These are phyloP conservation scores for Calvatia gigantea DNA, from an alignment of 768 basidiomycete genomes.

Conservation along the genomic window DNA sequence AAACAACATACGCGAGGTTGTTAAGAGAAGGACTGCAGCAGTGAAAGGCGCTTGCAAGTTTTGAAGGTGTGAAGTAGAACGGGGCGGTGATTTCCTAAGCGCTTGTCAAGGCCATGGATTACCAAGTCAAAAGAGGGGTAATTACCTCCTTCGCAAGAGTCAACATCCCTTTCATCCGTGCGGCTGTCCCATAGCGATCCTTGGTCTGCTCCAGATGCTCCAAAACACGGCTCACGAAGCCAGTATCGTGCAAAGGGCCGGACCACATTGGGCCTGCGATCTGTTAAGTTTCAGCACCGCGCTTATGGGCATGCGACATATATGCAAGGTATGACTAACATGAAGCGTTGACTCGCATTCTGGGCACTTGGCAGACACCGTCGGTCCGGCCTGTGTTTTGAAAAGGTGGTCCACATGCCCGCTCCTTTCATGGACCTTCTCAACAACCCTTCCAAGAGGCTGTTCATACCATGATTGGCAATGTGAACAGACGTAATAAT, in stretches of 20 bases:
- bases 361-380: slow-evolving; percentile 64
- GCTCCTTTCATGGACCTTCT: slow-evolving; percentile 51
- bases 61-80: slow-evolving; percentile 88
- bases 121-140: slow-evolving; percentile 3
- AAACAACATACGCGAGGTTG: slow-evolving; percentile 55
- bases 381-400: slow-evolving; percentile 71
- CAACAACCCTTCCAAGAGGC: slow-evolving; percentile 72
- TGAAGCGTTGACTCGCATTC: slow-evolving; percentile 80
- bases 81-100: slow-evolving; percentile 68
- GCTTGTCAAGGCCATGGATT: neutral
- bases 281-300: slow-evolving; percentile 32
- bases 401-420: slow-evolving; percentile 61
- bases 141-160: slow-evolving; percentile 82
- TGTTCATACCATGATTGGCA: slow-evolving; percentile 86
- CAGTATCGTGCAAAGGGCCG: slow-evolving; percentile 74
- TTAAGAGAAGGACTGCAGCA: slow-evolving; percentile 72
- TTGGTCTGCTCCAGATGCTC: slow-evolving; percentile 63
- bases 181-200: slow-evolving; percentile 69
- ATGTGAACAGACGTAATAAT: slow-evolving; percentile 77
- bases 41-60: slow-evolving; percentile 79
- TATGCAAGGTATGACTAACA: slow-evolving; percentile 39
- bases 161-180: slow-evolving; percentile 95
- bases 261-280: slow-evolving; percentile 98
- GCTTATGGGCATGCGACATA: too few species aligned
- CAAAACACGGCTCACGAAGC: slow-evolving; percentile 74